Percentiles rank a stretch among this genome's conserved stretches.
These are phyloP conservation scores for Metschnikowia cubensis DNA, from an alignment of 805 yeast genomes.

Conservation along the genomic window DNA sequence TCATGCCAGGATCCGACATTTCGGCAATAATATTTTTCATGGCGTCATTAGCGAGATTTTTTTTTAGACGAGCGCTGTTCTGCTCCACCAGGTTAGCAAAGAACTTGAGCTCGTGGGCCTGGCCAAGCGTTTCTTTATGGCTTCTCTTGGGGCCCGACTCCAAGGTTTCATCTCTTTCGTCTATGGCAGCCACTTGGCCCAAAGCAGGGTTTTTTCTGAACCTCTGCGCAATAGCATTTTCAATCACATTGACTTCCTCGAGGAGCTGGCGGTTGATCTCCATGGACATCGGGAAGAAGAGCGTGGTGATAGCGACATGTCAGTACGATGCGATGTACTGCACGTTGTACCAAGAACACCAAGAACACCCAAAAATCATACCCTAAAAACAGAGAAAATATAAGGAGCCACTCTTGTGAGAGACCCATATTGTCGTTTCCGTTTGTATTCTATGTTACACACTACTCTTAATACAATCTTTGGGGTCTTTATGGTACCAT, in stretches of 20 bases:
- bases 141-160: constrained; percentile 35
- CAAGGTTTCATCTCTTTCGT: constrained; percentile 10
- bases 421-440: too few relatives aligned
- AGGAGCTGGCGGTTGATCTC: constrained; percentile 35
- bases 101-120: constrained; percentile 61
- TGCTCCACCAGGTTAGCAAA: constrained; percentile 47
- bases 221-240: constrained; percentile 60
- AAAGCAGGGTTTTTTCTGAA: constrained; percentile 58
- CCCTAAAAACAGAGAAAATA: too few relatives aligned
- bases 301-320: not conserved
- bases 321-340: constrained; percentile 1
- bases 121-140: constrained; percentile 49
- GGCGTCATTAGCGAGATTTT: not conserved
- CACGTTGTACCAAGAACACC: not conserved
- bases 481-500: too few relatives aligned
- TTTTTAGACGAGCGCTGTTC: constrained; percentile 9
- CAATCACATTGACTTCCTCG: constrained; percentile 72
- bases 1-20: constrained; percentile 20
- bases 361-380: too few relatives aligned
- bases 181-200: constrained; percentile 24
- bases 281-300: constrained; percentile 16
- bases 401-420: too few relatives aligned
- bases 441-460: not conserved
- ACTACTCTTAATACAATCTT: not conserved
- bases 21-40: constrained; percentile 9